Conservation (phyloP, 306 rosid genomes). For the Citrullus mucosospermus region DNA sequence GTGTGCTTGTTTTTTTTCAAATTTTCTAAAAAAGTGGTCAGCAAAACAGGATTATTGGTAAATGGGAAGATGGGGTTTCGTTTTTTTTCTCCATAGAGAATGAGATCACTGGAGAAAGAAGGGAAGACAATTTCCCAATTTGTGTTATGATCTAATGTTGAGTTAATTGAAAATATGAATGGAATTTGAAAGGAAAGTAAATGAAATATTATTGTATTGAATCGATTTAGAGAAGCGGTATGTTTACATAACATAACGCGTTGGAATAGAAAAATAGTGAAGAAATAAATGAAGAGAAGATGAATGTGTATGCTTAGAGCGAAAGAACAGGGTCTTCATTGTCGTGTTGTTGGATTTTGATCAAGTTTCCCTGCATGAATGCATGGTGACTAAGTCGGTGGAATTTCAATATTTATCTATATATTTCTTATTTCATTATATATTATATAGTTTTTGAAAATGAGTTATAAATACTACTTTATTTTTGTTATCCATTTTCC, state of each 20-base stretch:
- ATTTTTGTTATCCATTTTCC: too few species aligned
- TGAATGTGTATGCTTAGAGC: not conserved
- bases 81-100: not conserved
- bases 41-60: not conserved
- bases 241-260: not conserved
- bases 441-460: too few species aligned
- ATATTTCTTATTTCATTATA: too few species aligned
- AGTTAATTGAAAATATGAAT: not conserved
- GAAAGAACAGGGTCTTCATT: not conserved
- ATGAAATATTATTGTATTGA: too few species aligned
- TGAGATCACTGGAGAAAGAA: not conserved
- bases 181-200: not conserved
- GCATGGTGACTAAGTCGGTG: conserved; percentile 1
- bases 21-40: not conserved
- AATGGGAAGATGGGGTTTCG: not conserved
- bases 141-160: not conserved
- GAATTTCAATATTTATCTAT: not conserved
- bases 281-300: not conserved
- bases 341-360: conserved; percentile 5
- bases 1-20: not conserved
- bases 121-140: too few species aligned
- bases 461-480: too few species aligned
- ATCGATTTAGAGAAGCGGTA: not conserved
- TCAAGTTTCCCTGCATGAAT: not conserved
- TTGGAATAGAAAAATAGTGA: not conserved